Percentiles rank a stretch among this genome's conserved stretches.
Evolutionary conservation across 768 basidiomycete genomes (phyloP).

Genomic region (Phanerochaete sordida): DNA sequence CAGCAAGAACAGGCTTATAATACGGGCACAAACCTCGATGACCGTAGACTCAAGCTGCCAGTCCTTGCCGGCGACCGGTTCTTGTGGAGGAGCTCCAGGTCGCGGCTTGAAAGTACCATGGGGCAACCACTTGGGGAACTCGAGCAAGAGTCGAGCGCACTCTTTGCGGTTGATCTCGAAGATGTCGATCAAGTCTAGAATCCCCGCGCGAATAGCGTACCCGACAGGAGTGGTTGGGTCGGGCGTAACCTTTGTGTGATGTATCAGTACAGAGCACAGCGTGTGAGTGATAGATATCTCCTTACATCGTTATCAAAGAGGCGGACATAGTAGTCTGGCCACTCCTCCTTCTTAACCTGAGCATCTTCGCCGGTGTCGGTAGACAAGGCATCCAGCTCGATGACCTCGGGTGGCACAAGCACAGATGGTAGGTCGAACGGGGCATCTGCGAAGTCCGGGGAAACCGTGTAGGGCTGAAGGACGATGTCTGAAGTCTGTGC

Average conservation of each 20-base stretch:
- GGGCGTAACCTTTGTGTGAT: conserved; percentile 60
- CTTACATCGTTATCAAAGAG: conserved; percentile 60
- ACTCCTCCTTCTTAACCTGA: conserved; percentile 76
- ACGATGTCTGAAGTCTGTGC: conserved; percentile 51
- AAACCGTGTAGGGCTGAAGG: conserved; percentile 61
- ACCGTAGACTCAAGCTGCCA: conserved; percentile 90
- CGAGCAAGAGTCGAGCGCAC: conserved; percentile 80
- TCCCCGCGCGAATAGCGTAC: conserved; percentile 70
- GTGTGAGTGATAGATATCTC: neutral
- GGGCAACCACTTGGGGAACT: conserved; percentile 81
- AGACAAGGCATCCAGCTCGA: conserved; percentile 72
- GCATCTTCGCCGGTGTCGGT: conserved; percentile 69
- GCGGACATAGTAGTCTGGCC: conserved; percentile 68
- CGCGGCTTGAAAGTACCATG: conserved; percentile 83
- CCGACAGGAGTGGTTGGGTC: conserved; percentile 71
- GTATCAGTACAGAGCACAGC: neutral
- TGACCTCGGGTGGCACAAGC: conserved; percentile 83
- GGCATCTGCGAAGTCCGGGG: conserved; percentile 38
- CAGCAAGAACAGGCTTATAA: conserved; percentile 25
- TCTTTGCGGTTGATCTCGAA: conserved; percentile 98
- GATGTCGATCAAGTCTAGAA: conserved; percentile 79
- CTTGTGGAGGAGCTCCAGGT: conserved; percentile 56
- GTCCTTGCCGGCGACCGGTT: conserved; percentile 51
- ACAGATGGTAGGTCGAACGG: conserved; percentile 74
- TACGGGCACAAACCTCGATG: conserved; percentile 59